These are phyloP conservation scores for Ophiostoma sp. DNA, from an alignment of 2,329 filamentous ascomycete species.

Conservation along the genomic window DNA sequence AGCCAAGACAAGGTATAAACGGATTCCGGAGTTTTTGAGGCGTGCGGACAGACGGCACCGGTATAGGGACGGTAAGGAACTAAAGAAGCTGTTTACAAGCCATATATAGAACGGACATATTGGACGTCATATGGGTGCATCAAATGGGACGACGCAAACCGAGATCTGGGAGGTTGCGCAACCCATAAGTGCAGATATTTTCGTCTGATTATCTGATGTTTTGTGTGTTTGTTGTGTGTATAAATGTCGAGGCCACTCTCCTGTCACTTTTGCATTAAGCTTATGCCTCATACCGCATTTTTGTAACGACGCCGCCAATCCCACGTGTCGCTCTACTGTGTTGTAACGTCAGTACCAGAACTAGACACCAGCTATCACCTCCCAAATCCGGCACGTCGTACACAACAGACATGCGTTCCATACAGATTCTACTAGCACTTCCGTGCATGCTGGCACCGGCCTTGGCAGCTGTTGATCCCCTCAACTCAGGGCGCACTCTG, in stretches of 20 bases:
- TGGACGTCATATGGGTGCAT: not conserved
- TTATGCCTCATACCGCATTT: not conserved
- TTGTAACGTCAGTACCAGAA: not conserved
- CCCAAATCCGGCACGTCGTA: not conserved
- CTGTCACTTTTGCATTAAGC: not conserved
- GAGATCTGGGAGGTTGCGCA: not conserved
- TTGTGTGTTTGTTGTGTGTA: not conserved
- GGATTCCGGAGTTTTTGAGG: not conserved
- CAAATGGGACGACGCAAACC: not conserved
- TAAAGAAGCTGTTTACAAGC: not conserved
- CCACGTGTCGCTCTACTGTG: not conserved
- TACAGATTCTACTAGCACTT: not conserved
- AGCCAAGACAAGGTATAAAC: not conserved
- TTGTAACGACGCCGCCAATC: not conserved
- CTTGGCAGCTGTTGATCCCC: slow-evolving; percentile 17
- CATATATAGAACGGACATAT: not conserved
- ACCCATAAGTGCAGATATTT: not conserved
- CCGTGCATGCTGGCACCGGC: not conserved
- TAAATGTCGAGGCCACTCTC: slow-evolving; percentile 1
- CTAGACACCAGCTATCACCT: not conserved
- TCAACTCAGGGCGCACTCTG: slow-evolving; percentile 25
- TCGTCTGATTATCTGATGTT: not conserved
- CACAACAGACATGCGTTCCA: not conserved
- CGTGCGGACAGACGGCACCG: slow-evolving; percentile 2
- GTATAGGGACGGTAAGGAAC: not conserved